Percentiles rank a stretch among this genome's conserved stretches.
These are phyloP conservation scores for Solanum appendiculatum DNA, from an alignment of 257 asterid species.

Conservation along the genomic window DNA sequence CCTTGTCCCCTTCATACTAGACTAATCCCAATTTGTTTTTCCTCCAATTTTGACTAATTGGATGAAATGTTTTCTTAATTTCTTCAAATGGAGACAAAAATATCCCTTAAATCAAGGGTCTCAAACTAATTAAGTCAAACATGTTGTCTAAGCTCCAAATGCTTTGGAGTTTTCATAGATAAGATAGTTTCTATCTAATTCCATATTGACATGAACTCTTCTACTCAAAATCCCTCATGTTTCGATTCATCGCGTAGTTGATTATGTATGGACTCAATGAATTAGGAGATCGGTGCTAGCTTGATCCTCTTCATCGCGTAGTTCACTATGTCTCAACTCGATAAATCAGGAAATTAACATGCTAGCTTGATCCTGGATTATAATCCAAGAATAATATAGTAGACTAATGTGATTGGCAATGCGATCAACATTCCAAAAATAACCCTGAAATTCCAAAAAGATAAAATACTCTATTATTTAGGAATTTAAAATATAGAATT, in stretches of 20 bases:
- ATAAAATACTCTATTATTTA: not conserved
- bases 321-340: not conserved
- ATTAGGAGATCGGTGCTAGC: not conserved
- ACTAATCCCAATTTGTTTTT: slow-evolving; percentile 6
- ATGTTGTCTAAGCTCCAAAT: not conserved
- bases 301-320: not conserved
- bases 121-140: not conserved
- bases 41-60: slow-evolving; percentile 13
- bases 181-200: not conserved
- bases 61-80: slow-evolving; percentile 1
- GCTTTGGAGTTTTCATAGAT: not conserved
- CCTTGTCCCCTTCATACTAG: slow-evolving; percentile 20
- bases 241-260: not conserved
- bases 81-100: slow-evolving; percentile 11
- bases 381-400: slow-evolving; percentile 49
- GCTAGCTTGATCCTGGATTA: not conserved
- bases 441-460: slow-evolving; percentile 19
- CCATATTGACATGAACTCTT: not conserved
- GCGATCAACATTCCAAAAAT: slow-evolving; percentile 65
- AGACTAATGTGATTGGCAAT: slow-evolving; percentile 48
- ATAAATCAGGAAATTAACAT: not conserved
- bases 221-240: not conserved
- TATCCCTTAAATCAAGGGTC: slow-evolving; percentile 24
- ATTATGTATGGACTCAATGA: not conserved
- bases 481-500: not conserved